Percentiles rank a stretch among this genome's conserved stretches.
Conservation (phyloP, 1,139 yeast species). For the Debaryomycetaceae sp. region DNA sequence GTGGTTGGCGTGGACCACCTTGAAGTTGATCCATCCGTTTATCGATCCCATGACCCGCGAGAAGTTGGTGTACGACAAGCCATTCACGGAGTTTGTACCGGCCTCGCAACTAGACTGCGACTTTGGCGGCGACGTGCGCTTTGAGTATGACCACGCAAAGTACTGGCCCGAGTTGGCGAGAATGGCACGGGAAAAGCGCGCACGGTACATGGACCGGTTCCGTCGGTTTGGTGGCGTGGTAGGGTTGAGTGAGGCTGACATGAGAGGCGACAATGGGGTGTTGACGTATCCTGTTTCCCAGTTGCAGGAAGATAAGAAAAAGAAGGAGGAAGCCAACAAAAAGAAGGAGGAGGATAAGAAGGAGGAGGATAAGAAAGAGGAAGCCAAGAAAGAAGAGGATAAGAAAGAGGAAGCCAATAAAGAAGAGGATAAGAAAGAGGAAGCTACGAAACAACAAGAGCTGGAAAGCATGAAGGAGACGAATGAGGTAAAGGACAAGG, state of each 20-base stretch:
- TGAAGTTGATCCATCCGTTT: conserved; percentile 84
- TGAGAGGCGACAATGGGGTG: conserved; percentile 48
- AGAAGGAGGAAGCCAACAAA: too few species aligned
- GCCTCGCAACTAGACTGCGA: conserved; percentile 68
- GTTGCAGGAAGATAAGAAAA: background rate
- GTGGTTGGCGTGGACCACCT: conserved; percentile 82
- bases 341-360: too few species aligned
- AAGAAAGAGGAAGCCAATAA: too few species aligned
- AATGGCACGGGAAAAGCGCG: conserved; percentile 46
- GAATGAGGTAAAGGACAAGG: too few species aligned
- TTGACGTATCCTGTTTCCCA: conserved; percentile 11
- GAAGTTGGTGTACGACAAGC: conserved; percentile 83
- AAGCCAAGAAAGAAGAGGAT: too few species aligned
- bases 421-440: too few species aligned
- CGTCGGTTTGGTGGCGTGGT: conserved; percentile 54
- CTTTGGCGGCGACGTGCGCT: conserved; percentile 76
- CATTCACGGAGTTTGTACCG: conserved; percentile 75
- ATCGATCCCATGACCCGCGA: conserved; percentile 92
- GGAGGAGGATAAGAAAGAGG: too few species aligned
- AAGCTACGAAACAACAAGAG: too few species aligned
- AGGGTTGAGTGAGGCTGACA: conserved; percentile 76
- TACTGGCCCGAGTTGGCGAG: conserved; percentile 71
- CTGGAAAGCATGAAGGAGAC: too few species aligned
- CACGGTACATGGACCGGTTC: conserved; percentile 51
- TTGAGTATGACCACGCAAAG: conserved; percentile 64